These are phyloP conservation scores for Leptographium procerum DNA, from an alignment of 2,329 filamentous ascomycete species.

Conservation along the genomic window DNA sequence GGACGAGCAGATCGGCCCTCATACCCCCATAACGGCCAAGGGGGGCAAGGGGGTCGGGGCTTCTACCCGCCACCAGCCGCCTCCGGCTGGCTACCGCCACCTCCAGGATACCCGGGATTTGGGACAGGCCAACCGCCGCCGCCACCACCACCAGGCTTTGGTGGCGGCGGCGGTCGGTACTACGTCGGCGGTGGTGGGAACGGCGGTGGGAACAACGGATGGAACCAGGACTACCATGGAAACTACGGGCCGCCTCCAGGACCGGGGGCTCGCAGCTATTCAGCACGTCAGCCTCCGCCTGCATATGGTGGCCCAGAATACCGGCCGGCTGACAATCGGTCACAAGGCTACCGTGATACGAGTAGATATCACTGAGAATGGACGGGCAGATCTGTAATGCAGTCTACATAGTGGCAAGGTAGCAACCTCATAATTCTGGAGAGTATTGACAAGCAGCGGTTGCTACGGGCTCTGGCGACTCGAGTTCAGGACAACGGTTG, in stretches of 20 bases:
- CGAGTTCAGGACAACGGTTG: background rate
- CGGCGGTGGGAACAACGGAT: background rate
- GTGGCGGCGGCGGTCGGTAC: slow-evolving; percentile 3
- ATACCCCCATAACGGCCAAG: slow-evolving; percentile 8
- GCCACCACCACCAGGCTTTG: slow-evolving; percentile 23
- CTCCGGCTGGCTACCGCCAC: slow-evolving; percentile 28
- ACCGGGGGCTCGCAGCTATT: slow-evolving; percentile 1
- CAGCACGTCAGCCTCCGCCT: slow-evolving; percentile 9
- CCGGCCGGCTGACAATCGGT: slow-evolving; percentile 6
- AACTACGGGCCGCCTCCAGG: slow-evolving; percentile 6
- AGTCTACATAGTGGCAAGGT: background rate
- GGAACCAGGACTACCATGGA: slow-evolving; percentile 5
- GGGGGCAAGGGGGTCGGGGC: background rate
- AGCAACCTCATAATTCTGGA: background rate
- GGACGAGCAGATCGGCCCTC: slow-evolving; percentile 7
- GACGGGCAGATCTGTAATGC: background rate
- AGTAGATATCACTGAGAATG: slow-evolving; percentile 10
- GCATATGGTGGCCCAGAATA: slow-evolving; percentile 13
- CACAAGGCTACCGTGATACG: slow-evolving; percentile 8
- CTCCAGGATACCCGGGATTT: slow-evolving; percentile 32
- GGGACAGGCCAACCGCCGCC: slow-evolving; percentile 32
- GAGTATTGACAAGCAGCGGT: too few species aligned
- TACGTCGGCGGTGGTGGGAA: slow-evolving; percentile 4
- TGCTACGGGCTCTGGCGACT: too few species aligned
- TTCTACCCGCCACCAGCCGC: slow-evolving; percentile 13